These are phyloP conservation scores for Trichoderma gamsii DNA, from an alignment of 495 filamentous ascomycete genomes.

Conservation along the genomic window DNA sequence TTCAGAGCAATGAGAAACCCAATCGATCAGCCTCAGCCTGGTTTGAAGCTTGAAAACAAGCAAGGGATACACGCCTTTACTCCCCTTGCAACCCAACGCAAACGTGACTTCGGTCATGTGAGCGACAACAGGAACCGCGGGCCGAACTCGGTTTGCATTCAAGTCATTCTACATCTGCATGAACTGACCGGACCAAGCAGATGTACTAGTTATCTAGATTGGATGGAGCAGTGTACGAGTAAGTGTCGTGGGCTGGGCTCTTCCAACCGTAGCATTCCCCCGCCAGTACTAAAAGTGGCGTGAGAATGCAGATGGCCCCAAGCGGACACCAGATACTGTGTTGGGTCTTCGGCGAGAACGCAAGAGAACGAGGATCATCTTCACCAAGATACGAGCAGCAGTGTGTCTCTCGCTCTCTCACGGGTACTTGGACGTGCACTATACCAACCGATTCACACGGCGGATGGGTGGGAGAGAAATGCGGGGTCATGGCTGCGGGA, in stretches of 20 bases:
- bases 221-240: neutral
- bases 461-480: neutral
- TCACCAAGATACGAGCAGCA: too few relatives aligned
- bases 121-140: neutral
- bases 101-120: neutral
- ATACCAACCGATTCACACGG: neutral
- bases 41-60: neutral
- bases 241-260: slow-evolving; percentile 4
- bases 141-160: neutral
- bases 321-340: neutral
- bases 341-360: neutral
- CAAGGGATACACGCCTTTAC: neutral
- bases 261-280: neutral
- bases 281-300: neutral
- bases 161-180: neutral
- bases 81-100: neutral
- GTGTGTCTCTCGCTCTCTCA: too few relatives aligned
- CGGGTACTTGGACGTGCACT: neutral
- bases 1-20: neutral
- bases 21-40: neutral
- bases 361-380: too few relatives aligned
- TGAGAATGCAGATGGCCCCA: neutral
- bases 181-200: neutral
- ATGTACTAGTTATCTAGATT: neutral
- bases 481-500: neutral